Evolutionary conservation across 495 filamentous ascomycete genomes (phyloP), one percentile per base, ranked within the genome.

Genomic region (Penicillium pulvis): DNA sequence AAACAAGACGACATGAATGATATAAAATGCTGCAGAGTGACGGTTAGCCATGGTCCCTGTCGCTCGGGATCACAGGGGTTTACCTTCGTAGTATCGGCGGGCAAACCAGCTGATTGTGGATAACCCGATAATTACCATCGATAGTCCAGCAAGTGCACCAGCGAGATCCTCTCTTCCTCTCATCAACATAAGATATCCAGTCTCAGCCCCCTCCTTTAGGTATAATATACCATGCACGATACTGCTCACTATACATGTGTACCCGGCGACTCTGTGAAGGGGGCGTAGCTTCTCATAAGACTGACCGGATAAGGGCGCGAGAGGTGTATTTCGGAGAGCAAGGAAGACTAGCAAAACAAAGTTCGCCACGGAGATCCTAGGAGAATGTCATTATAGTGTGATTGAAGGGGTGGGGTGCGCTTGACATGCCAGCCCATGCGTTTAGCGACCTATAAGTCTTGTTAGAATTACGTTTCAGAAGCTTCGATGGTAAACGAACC

Each of bases 271-370:
- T 53, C 80, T 80, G 65, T 87, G 85, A 19, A 87, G 77, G 31
- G 76, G 75, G 57, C 86, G 86, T 33, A 87, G 76, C 19, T 80
- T 71, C 56, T 87, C 85, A 62, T 87, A 86, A 9, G 84, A 86
- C 47, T 81, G 81, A 17, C 80, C 79, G 10, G 80, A 82, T 24
- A 87, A 58, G 33, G 80, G 73, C 30, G 83, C 80, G 19, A 87
- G 62, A 31, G 85, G 85, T 0, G 83, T 86, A 61, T 87, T 85
- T 55, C 83, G 85, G 55, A 87, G 70, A 3, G 81, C 79, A 26
- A 87, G 73, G 51, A 87, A 85, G 14, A 85, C 76, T 26, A 85
- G 72, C 26, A 87, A 70, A 16, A 70, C 75, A 53, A 84, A 60
- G 57, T 86, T 87, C 35, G 62, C 72, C 5, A 83, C 64, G 2